A percentile compares a stretch with the other conserved stretches of the same genome.
Conservation (phyloP, 2,329 filamentous ascomycete species). For the Phaeosphaeriaceae sp. region DNA sequence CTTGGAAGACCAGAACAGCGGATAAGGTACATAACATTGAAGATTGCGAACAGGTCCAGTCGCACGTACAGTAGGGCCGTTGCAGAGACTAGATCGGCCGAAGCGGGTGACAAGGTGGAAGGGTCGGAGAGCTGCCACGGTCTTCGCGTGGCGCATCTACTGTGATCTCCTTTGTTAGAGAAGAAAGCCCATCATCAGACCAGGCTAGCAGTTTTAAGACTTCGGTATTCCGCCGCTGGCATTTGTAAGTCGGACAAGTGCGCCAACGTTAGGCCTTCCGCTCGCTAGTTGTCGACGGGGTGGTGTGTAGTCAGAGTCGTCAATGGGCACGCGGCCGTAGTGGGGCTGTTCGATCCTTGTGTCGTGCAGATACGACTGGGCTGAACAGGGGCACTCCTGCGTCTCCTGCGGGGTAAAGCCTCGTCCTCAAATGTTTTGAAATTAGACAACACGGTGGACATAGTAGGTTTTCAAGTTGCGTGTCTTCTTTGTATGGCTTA, state of each 20-base stretch:
- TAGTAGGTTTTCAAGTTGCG: not conserved
- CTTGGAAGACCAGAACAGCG: not conserved
- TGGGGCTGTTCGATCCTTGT: not conserved
- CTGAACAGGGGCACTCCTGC: not conserved
- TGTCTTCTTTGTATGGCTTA: not conserved
- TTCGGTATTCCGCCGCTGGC: not conserved
- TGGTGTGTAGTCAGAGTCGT: not conserved
- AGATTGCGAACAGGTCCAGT: not conserved
- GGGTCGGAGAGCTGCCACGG: not conserved
- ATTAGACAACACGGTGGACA: not conserved
- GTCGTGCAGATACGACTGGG: not conserved
- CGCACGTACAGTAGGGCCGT: not conserved
- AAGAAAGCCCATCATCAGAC: not conserved
- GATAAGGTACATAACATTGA: slow-evolving; percentile 6
- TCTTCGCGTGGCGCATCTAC: not conserved
- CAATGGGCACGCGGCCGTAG: not conserved
- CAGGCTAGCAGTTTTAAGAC: not conserved
- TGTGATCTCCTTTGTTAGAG: not conserved
- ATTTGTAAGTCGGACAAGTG: not conserved
- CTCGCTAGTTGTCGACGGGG: not conserved
- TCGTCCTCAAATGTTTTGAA: not conserved
- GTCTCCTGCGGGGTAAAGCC: not conserved
- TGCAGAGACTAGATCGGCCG: not conserved
- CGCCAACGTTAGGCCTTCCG: not conserved
- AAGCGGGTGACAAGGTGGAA: not conserved